phyloP scores from a whole-genome alignment of 2,329 filamentous ascomycete genomes.

The Ceratocystis cacaofunesta region DNA sequence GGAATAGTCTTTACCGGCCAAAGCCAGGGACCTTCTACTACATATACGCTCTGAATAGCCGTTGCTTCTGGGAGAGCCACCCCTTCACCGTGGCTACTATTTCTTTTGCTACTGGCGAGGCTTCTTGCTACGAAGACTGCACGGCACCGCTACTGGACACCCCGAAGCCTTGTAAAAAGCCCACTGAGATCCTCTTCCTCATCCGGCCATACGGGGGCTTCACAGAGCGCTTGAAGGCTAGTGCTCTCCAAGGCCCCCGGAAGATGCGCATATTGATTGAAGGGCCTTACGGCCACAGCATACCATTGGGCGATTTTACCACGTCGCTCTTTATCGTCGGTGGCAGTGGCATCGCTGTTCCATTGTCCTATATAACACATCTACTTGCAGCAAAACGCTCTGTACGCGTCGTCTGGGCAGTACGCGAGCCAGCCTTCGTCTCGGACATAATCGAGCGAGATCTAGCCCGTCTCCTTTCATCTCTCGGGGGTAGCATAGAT shows the following conservation, averaged over 20 bases:
- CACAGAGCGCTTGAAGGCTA: slow-evolving; percentile 26
- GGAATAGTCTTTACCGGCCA: slow-evolving; percentile 24
- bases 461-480: background rate
- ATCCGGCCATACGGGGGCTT: slow-evolving; percentile 33
- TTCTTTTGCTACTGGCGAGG: background rate
- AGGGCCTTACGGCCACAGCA: slow-evolving; percentile 31
- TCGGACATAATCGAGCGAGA: slow-evolving; percentile 24
- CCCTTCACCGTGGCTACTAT: slow-evolving; percentile 33
- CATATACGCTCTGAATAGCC: slow-evolving; percentile 28
- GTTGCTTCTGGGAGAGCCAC: slow-evolving; percentile 34
- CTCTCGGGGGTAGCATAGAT: background rate
- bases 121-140: slow-evolving; percentile 21
- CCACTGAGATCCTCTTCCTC: slow-evolving; percentile 27
- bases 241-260: slow-evolving; percentile 21
- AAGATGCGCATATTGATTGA: slow-evolving; percentile 28
- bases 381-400: slow-evolving; percentile 21
- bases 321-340: slow-evolving; percentile 31
- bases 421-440: slow-evolving; percentile 28
- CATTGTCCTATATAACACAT: slow-evolving; percentile 26
- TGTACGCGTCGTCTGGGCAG: slow-evolving; percentile 30
- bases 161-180: background rate
- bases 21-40: slow-evolving; percentile 33
- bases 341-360: slow-evolving; percentile 31
- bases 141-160: slow-evolving; percentile 24
- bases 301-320: slow-evolving; percentile 27